Conservation (phyloP, 2,329 filamentous ascomycete species). For the Ophiostoma sp. region DNA sequence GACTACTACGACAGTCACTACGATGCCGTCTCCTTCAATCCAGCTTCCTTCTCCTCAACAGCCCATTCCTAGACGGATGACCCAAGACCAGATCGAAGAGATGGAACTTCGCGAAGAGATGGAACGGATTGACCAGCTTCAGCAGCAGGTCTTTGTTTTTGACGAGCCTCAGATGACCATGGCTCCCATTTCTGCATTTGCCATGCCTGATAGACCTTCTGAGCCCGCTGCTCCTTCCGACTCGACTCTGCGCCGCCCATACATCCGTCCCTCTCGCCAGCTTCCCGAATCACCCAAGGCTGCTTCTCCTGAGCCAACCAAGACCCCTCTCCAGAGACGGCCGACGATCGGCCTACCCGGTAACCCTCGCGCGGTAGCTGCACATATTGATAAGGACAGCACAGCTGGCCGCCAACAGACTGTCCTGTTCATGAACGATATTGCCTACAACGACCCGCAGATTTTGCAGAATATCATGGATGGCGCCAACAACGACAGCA, state of each 20-base stretch:
- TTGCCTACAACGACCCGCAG: conserved; percentile 50
- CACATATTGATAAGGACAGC: conserved; percentile 33
- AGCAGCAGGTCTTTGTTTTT: conserved; percentile 12
- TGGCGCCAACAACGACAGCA: conserved; percentile 34
- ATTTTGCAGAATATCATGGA: conserved; percentile 47
- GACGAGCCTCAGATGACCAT: background rate
- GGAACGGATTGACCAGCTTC: conserved; percentile 9
- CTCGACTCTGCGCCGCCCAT: conserved; percentile 12
- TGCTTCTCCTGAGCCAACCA: conserved; percentile 34
- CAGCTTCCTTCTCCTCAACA: conserved; percentile 18
- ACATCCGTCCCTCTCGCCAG: conserved; percentile 35
- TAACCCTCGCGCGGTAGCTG: conserved; percentile 42
- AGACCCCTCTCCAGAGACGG: conserved; percentile 42
- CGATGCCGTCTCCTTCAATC: conserved; percentile 16
- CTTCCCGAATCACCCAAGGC: conserved; percentile 32
- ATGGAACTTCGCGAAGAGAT: conserved; percentile 10
- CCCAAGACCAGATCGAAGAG: conserved; percentile 14
- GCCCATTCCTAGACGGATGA: background rate
- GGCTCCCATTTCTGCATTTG: background rate
- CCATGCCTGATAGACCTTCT: background rate
- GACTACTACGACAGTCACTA: background rate
- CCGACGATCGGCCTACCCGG: conserved; percentile 45
- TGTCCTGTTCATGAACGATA: conserved; percentile 53
- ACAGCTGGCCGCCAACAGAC: conserved; percentile 39
- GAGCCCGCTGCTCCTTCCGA: conserved; percentile 6